Evolutionary conservation across 2,329 filamentous ascomycete species (phyloP).

Genomic region (Onygenales sp.): DNA sequence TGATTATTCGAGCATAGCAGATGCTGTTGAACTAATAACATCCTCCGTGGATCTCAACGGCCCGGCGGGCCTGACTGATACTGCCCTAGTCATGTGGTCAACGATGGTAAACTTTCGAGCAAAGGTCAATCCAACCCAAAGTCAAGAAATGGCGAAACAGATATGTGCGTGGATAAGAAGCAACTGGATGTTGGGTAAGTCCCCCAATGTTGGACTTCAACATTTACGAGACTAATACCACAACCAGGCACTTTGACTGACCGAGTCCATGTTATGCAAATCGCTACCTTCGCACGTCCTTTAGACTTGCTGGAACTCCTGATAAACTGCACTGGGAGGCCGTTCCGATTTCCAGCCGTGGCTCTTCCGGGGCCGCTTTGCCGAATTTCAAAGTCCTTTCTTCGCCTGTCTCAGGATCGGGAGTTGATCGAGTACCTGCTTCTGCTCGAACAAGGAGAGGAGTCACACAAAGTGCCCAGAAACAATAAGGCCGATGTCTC

Average conservation of each 20-base stretch:
- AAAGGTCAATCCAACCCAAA: constrained; percentile 58
- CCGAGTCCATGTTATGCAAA: constrained; percentile 53
- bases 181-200: constrained; percentile 71
- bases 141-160: constrained; percentile 57
- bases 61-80: constrained; percentile 68
- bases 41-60: constrained; percentile 72
- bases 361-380: constrained; percentile 19
- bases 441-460: constrained; percentile 19
- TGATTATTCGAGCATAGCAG: constrained; percentile 55
- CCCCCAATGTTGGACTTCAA: not conserved
- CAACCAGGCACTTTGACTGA: constrained; percentile 50
- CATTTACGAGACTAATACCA: constrained; percentile 8
- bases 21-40: constrained; percentile 63
- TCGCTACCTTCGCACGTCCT: constrained; percentile 55
- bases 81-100: constrained; percentile 64
- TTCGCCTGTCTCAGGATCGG: constrained; percentile 29
- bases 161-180: constrained; percentile 73
- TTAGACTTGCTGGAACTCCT: constrained; percentile 60
- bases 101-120: constrained; percentile 58
- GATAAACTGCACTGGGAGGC: constrained; percentile 56
- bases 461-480: not conserved
- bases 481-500: constrained; percentile 4
- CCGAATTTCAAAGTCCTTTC: constrained; percentile 29
- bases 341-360: constrained; percentile 17
- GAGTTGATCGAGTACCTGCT: constrained; percentile 43